Percentiles rank a stretch among this genome's conserved stretches.
These are phyloP conservation scores for Malassezia cuniculi DNA, from an alignment of 1,284 basidiomycete species.

Conservation along the genomic window DNA sequence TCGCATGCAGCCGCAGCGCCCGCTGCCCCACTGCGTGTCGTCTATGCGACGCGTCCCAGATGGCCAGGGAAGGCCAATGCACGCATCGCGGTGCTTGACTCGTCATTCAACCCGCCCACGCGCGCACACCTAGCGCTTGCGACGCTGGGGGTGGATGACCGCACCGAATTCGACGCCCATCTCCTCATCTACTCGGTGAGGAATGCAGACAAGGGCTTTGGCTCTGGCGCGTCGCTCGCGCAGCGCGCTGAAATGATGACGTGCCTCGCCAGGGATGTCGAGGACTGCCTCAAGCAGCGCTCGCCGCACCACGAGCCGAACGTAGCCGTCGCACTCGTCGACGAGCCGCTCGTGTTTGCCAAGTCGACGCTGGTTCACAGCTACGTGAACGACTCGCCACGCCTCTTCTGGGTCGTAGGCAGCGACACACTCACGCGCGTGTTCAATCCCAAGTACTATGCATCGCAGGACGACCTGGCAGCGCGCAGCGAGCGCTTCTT, in stretches of 20 bases:
- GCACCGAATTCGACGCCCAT: slow-evolving; percentile 55
- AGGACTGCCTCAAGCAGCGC: slow-evolving; percentile 1
- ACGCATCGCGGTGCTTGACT: slow-evolving; percentile 59
- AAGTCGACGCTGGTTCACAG: slow-evolving; percentile 53
- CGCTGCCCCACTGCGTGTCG: slow-evolving; percentile 11
- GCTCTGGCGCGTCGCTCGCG: slow-evolving; percentile 51
- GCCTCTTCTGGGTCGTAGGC: slow-evolving; percentile 62
- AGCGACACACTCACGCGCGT: slow-evolving; percentile 78
- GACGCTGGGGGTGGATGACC: slow-evolving; percentile 48
- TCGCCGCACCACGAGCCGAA: slow-evolving; percentile 45
- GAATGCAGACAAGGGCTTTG: slow-evolving; percentile 69
- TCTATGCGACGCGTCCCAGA: slow-evolving; percentile 17
- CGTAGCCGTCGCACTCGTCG: slow-evolving; percentile 66
- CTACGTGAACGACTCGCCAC: slow-evolving; percentile 1
- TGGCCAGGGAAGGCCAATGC: slow-evolving; percentile 12
- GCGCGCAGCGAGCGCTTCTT: slow-evolving; percentile 56
- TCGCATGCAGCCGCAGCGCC: neutral
- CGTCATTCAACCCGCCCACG: slow-evolving; percentile 89
- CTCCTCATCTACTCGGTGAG: slow-evolving; percentile 71
- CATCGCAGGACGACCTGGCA: slow-evolving; percentile 50
- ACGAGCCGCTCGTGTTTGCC: slow-evolving; percentile 75
- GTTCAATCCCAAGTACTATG: slow-evolving; percentile 67
- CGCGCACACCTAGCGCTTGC: slow-evolving; percentile 68
- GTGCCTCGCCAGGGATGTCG: slow-evolving; percentile 31
- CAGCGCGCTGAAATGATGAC: slow-evolving; percentile 45